A percentile compares a stretch with the other conserved stretches of the same genome.
phyloP scores from a whole-genome alignment of 2,329 filamentous ascomycete species.

The Cladosporium sp. region DNA sequence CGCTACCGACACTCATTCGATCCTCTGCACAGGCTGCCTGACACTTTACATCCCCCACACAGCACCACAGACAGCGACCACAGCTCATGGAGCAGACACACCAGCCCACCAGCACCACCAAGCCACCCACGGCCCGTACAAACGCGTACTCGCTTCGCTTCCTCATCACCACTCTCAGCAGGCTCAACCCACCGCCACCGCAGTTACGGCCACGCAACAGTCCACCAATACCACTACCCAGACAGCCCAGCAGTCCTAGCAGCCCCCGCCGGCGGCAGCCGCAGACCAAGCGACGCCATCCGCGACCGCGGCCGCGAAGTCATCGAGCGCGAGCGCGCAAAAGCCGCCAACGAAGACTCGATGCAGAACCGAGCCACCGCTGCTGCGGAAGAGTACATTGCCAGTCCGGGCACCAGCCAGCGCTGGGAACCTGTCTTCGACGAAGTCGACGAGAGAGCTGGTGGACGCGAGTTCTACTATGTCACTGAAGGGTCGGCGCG shows the following conservation, averaged over 20 bases:
- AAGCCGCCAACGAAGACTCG: background rate
- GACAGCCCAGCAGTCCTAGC: background rate
- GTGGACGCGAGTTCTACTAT: conserved; percentile 5
- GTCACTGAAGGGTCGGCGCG: conserved; percentile 12
- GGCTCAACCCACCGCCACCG: background rate
- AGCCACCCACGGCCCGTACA: background rate
- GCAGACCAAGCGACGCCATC: conserved; percentile 11
- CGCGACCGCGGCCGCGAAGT: conserved; percentile 11
- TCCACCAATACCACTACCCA: conserved; percentile 14
- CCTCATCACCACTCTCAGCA: background rate
- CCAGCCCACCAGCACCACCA: conserved; percentile 10
- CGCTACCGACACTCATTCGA: background rate
- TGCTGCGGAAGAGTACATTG: background rate
- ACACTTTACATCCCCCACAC: background rate
- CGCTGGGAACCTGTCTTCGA: conserved; percentile 12
- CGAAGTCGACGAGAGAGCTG: background rate
- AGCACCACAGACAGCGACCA: background rate
- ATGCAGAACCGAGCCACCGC: background rate
- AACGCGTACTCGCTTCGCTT: conserved; percentile 9
- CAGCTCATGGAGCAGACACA: conserved; percentile 17
- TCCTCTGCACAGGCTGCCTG: background rate
- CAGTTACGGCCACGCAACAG: background rate
- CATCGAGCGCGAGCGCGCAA: conserved; percentile 15
- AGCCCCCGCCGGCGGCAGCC: background rate
- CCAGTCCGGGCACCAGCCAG: background rate